Percentiles rank a stretch among this genome's conserved stretches.
phyloP scores from a whole-genome alignment of 495 filamentous ascomycete genomes.

The Geopyxis carbonaria region DNA sequence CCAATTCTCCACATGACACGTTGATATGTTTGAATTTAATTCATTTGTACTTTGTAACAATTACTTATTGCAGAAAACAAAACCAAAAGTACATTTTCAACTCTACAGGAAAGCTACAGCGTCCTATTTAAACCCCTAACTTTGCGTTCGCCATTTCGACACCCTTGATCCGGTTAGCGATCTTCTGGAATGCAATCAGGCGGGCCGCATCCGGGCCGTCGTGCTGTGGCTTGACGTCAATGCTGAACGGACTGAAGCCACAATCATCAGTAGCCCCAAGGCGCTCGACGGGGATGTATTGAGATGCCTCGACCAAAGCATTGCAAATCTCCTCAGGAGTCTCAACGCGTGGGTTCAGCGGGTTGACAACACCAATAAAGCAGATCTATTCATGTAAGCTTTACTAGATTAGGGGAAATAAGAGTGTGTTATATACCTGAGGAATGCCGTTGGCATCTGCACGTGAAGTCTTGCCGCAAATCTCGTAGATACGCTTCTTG shows the following conservation, averaged over 20 bases:
- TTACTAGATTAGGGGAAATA: background rate
- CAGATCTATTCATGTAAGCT: constrained; percentile 23
- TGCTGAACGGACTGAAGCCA: constrained; percentile 29
- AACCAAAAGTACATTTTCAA: no score
- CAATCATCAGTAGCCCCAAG: constrained; percentile 32
- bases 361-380: constrained; percentile 29
- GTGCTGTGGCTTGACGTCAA: constrained; percentile 29
- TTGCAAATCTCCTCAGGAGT: constrained; percentile 27
- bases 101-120: no score
- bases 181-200: constrained; percentile 29
- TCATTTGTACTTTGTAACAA: no score
- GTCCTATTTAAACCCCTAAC: constrained; percentile 23
- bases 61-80: no score
- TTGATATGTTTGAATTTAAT: no score
- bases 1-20: no score
- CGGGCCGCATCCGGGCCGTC: constrained; percentile 30
- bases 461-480: constrained; percentile 27
- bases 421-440: constrained; percentile 7
- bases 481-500: constrained; percentile 26
- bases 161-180: constrained; percentile 27
- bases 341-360: constrained; percentile 27
- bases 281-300: constrained; percentile 28
- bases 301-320: constrained; percentile 26
- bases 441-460: constrained; percentile 28
- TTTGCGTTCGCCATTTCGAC: constrained; percentile 27